Base-by-base conservation (phyloP, 208 protist genomes). In the Trypanosoma melophagium region DNA sequence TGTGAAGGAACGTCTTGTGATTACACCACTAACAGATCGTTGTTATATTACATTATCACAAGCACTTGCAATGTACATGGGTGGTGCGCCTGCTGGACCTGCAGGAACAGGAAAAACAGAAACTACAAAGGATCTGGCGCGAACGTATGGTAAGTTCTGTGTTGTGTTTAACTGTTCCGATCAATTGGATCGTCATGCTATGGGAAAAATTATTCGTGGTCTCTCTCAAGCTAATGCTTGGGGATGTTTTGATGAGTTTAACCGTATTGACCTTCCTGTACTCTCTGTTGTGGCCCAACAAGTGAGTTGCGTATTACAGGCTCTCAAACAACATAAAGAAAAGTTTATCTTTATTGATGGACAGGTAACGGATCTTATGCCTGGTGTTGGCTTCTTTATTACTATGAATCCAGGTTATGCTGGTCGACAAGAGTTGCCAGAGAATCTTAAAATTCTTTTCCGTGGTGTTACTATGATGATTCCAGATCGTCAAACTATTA, bases 401-500 rank as follows among this genome's bases (percentile, higher is more conserved):
- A 99, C 97, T 42, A 99, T 99, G 97, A 99, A 99, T 83, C 98
- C 98, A 21, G 97, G 97, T 71, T 99, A 99, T 87, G 97, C 97
- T 17, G 98, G 97, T 60, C 93, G 97, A 64, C 96, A 99, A 84
- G 97, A 99, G 85, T 89, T 99, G 71, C 98, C 97, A 19, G 98
- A 99, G 84, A 99, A 99, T 82, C 76, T 99, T 38, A 99, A 99
- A 83, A 95, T 98, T 72, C 89, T 98, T 40, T 99, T 99, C 92
- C 93, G 98, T 81, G 92, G 94, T 75, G 97, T 99, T 59, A 97
- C 96, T 19, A 99, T 99, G 97, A 99, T 99, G 97, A 96, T 99
- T 71, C 98, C 98, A n/a, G 97, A 99, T 84, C 80, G 92, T 21
- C 87, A 97, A 80, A 96, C 98, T 28, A 99, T 99, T 77, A 99